Conservation (phyloP, 1,284 basidiomycete species). For the Blastosporella zonata region DNA sequence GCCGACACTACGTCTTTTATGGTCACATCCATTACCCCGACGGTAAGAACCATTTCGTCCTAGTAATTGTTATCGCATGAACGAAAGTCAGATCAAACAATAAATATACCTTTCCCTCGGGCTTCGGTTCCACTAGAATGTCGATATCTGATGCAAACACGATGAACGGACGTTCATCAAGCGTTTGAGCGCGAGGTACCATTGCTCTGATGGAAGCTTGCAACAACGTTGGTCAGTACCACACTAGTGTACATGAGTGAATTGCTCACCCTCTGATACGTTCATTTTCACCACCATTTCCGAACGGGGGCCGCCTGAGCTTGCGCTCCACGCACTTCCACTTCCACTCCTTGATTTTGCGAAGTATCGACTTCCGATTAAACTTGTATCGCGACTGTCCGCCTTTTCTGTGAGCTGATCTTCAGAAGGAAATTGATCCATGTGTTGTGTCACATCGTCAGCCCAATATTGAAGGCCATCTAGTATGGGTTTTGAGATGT, state of each 20-base stretch:
- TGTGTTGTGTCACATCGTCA: conserved; percentile 76
- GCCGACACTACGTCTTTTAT: conserved; percentile 44
- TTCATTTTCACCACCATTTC: conserved; percentile 53
- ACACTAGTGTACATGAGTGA: background rate
- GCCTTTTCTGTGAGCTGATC: conserved; percentile 26
- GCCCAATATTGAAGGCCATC: conserved; percentile 84
- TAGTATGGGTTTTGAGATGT: conserved; percentile 60
- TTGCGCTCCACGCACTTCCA: conserved; percentile 34
- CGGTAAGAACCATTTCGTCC: conserved; percentile 69
- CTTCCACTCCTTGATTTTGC: conserved; percentile 51
- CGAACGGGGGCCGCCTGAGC: conserved; percentile 20
- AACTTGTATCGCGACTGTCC: conserved; percentile 57
- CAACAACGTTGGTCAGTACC: background rate
- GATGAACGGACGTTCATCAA: conserved; percentile 46
- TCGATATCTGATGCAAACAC: conserved; percentile 63
- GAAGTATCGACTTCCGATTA: conserved; percentile 86
- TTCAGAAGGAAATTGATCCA: conserved; percentile 41
- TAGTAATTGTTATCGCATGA: conserved; percentile 25
- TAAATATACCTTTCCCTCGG: conserved; percentile 60
- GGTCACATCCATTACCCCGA: conserved; percentile 61
- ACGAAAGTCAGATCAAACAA: conserved; percentile 1
- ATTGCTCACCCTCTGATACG: conserved; percentile 54
- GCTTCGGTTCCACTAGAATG: conserved; percentile 62
- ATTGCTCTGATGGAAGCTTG: conserved; percentile 35
- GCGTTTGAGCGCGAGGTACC: conserved; percentile 29